Evolutionary conservation across 768 basidiomycete genomes (phyloP), one percentile per base, ranked within the genome.

Genomic region (Astraeus odoratus): DNA sequence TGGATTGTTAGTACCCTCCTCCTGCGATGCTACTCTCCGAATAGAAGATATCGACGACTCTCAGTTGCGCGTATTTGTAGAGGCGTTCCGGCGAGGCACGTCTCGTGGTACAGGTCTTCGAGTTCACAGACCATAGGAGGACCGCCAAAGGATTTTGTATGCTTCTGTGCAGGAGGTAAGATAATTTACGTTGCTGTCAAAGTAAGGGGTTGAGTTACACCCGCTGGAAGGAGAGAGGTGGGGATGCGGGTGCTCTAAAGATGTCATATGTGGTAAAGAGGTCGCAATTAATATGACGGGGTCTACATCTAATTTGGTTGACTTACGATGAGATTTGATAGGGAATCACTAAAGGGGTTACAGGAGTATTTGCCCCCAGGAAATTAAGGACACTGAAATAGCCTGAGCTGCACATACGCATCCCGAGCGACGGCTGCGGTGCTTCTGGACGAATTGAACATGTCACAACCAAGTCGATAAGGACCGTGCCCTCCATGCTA

Each of bases 401-500:
- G 22, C 37, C 43, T 13, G 49, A 78, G 77, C 77, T 48, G 76
- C 78, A 13, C 67, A 78, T 43, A 66, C 67, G 25, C 78, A 25
- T 83, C 79, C 7, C 78, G 78, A 8, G 77, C 75, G 4, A 82
- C 81, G 5, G 72, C 79, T n/a, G 63, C 71, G 25, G 80, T 78
- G 9, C 69, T 81, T 10, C 36, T 80, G 42, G 58, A 65, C 33
- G 79, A 79, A 51, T 61, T 80, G 26, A 52, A 61, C 35, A 48
- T 56, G 18, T 78, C 76, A 13, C 74, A 78, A 55, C 71, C 75
- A 64, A 68, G 18, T 59, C 77, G 39, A 61, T 64, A 3, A 55
- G 54, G 37, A 49, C 50, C 1, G 57, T 80, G 23, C 73, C 76
- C 4, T 46, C 58, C 26, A 77, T 80, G 77, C 59, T 78, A 16